These are phyloP conservation scores for Zymoseptoria passerinii DNA, from an alignment of 2,329 filamentous ascomycete species.

Conservation along the genomic window DNA sequence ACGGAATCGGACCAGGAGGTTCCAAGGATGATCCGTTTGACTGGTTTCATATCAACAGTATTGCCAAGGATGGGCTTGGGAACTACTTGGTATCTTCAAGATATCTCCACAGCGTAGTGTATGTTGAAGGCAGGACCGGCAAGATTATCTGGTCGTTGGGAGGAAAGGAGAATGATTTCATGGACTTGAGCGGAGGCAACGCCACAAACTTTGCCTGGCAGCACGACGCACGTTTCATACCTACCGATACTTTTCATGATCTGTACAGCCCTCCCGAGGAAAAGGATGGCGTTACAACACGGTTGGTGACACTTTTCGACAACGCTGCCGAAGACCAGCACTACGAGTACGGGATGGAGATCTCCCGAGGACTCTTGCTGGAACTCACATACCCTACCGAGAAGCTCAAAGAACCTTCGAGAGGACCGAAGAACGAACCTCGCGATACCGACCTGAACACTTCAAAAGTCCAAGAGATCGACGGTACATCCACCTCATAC, in stretches of 20 bases:
- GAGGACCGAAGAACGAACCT: not conserved
- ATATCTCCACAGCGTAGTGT: constrained; percentile 37
- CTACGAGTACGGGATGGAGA: constrained; percentile 23
- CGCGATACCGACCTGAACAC: constrained; percentile 11
- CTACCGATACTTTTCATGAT: constrained; percentile 20
- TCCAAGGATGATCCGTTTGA: constrained; percentile 41
- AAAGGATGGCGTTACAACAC: constrained; percentile 28
- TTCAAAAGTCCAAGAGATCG: constrained; percentile 26
- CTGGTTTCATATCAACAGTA: constrained; percentile 47
- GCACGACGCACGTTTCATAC: constrained; percentile 26
- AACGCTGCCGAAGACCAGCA: constrained; percentile 41
- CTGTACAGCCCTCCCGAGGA: constrained; percentile 18
- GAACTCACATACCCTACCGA: constrained; percentile 25
- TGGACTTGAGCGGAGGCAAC: constrained; percentile 22
- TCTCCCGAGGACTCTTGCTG: constrained; percentile 27
- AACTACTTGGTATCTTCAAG: constrained; percentile 42
- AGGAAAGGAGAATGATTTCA: constrained; percentile 36
- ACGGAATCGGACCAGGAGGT: constrained; percentile 33
- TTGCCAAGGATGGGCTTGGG: constrained; percentile 40
- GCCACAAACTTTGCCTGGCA: constrained; percentile 29
- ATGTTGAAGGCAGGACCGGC: constrained; percentile 37
- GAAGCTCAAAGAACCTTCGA: not conserved
- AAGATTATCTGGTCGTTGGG: constrained; percentile 42
- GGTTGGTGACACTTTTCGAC: constrained; percentile 45
- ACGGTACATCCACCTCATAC: constrained; percentile 23